Evolutionary conservation across 352 stramenopile species (phyloP).

Genomic region (Globisporangium emineosum): DNA sequence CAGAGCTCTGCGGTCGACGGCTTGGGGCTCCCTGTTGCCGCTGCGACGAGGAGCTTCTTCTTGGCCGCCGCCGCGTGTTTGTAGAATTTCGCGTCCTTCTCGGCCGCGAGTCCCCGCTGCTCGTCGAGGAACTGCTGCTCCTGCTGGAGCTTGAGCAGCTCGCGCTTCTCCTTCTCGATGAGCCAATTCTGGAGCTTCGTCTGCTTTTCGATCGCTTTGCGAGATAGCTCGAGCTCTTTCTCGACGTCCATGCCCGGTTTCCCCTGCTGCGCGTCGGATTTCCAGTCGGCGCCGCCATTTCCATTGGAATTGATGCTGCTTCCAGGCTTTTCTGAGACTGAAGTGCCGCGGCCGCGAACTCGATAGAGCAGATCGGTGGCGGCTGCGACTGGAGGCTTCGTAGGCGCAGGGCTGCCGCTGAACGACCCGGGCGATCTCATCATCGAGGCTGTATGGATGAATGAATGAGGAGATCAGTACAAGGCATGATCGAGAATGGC

Average conservation of each 20-base stretch:
- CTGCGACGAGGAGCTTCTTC: constrained; percentile 45
- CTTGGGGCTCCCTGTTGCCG: constrained; percentile 18
- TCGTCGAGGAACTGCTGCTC: constrained; percentile 81
- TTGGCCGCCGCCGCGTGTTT: constrained; percentile 70
- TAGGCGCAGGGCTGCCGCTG: constrained; percentile 8
- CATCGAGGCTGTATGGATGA: constrained; percentile 1
- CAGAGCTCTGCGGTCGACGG: constrained; percentile 28
- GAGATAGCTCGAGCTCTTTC: constrained; percentile 60
- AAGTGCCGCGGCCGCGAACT: constrained; percentile 41
- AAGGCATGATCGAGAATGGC: neutral
- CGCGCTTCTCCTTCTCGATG: constrained; percentile 84
- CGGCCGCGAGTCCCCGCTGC: constrained; percentile 46
- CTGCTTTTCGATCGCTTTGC: constrained; percentile 88
- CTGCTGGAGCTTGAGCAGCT: constrained; percentile 76
- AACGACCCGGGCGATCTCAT: constrained; percentile 31
- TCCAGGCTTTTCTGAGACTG: constrained; percentile 14
- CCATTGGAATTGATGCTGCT: constrained; percentile 4
- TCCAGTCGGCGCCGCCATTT: constrained; percentile 29
- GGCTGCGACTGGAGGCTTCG: constrained; percentile 12
- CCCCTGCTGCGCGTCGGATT: constrained; percentile 32
- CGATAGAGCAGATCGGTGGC: constrained; percentile 58
- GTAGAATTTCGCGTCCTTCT: constrained; percentile 81
- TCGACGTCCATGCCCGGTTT: constrained; percentile 44
- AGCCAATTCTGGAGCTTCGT: constrained; percentile 88
- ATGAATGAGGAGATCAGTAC: neutral